These are phyloP conservation scores for Tieghemostelium lacteum DNA, from an alignment of 78 protist species.

Conservation along the genomic window DNA sequence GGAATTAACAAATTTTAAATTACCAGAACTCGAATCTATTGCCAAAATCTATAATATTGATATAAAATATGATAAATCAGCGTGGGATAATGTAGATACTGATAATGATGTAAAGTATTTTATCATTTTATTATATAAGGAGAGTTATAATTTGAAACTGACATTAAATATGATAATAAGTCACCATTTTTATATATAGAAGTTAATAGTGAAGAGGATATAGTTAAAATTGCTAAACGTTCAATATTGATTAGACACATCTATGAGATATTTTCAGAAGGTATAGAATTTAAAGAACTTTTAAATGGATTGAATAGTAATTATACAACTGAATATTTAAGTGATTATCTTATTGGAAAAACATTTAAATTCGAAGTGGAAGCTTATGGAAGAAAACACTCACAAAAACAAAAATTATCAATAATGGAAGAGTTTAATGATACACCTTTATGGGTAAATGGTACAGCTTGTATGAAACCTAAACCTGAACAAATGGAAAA, in stretches of 20 bases:
- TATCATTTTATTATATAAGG: background rate
- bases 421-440: conserved; percentile 32
- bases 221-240: conserved; percentile 20
- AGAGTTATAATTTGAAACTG: background rate
- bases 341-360: conserved; percentile 23
- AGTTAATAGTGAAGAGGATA: conserved; percentile 27
- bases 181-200: conserved; percentile 57
- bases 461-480: conserved; percentile 35
- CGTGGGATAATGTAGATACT: background rate
- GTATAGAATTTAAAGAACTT: background rate
- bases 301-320: background rate
- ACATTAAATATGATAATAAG: background rate
- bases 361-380: conserved; percentile 61
- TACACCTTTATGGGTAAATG: conserved; percentile 36
- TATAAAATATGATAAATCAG: conserved; percentile 5
- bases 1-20: conserved; percentile 39
- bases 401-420: conserved; percentile 20
- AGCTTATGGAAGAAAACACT: conserved; percentile 51
- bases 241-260: conserved; percentile 23
- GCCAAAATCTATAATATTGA: conserved; percentile 17
- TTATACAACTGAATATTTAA: conserved; percentile 1
- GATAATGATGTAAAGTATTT: background rate
- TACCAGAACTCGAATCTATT: conserved; percentile 28
- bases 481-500: background rate
- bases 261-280: conserved; percentile 34